Evolutionary conservation across 2,329 filamentous ascomycete species (phyloP), one percentile per base, ranked within the genome.

Genomic region (Paecilomyces fulvus): DNA sequence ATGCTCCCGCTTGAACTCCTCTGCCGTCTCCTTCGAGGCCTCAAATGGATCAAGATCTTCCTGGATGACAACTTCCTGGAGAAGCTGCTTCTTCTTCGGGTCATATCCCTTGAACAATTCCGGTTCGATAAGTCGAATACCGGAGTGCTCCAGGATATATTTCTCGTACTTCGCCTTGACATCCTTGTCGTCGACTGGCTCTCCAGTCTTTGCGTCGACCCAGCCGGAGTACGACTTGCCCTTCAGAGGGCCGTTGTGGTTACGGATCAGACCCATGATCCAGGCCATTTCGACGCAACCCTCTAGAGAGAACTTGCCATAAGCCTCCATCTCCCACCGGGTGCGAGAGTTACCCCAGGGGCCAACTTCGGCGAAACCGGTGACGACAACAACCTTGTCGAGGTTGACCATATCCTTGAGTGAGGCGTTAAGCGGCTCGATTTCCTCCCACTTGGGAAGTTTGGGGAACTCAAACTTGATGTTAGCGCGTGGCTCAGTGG

Each of bases 261-360:
- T 95, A 82, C 92, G 96, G 79, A 99, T 97, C 58, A 97, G 85
- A 69, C 94, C 94, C 92, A 97, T 99, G 74, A 99, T 90, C 94
- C 94, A 99, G 30, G 94, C 92, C 94, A 99, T 99, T 76, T 99
- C 94, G 59, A 99, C 88, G 68, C 94, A 97, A 30, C 94, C 94
- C 75, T 99, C 95, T 12, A 99, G 84, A 8, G 94, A 97, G 79
- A 99, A 99, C 69, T 96, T 84, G 70, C 94, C 94, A 64, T 92
- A 86, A 1, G 94, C 92, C 74, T 99, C 94, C 92, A 99, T 99
- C 79, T 99, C 94, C 94, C 94, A 99, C 60, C 94, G 86, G 50
- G 94, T 99, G 67, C 94, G 86, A 2, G 94, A 92, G 80, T 97
- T 99, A 80, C 94, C 94, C 95, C 94, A 99, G 7, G 94, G 94